Evolutionary conservation across 1,139 yeast species (phyloP), one percentile per base, ranked within the genome.

Genomic region (Hanseniaspora gamundiae): DNA sequence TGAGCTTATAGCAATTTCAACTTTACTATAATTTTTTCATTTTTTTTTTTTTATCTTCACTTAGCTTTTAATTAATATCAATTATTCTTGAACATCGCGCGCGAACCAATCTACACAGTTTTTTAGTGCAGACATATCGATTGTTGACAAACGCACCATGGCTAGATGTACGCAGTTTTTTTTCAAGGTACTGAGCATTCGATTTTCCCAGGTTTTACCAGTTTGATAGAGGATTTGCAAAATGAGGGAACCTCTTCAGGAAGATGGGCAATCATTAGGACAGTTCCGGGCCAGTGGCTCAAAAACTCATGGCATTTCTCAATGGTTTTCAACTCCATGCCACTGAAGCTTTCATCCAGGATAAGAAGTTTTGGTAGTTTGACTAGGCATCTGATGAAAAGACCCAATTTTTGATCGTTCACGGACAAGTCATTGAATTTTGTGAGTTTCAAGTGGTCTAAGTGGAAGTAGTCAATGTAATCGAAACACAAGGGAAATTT

Each of bases 331-430:
- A 77, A 80, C 42, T 82, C 86, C 93, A 88, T 85, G 27, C 91
- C 93, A 14, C 95, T 83, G 50, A 91, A 78, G 0, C 97, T 95
- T 64, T 91, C 98, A 59, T 91, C 98, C 2, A 91, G 67, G 44
- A 91, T 81, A 41, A 91, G 66, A 2, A 91, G 64, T 41, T 74
- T 73, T 0, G 98, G 98, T 49, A 74, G 67, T 59, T 83, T 85
- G 42, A 84, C 70, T 14, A 87, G 57, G 1, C 95, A 82, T 46
- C 97, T 67, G 33, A 87, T 63, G 52, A 91, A 79, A 29, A 91
- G 65, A 0, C 78, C 77, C 13, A 86, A 64, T 56, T 93, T 91
- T 59, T 91, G 98, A 49, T 81, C 76, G 38, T 88, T 80, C 7
- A 84, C 68, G 1, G 76, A 62, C 31, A 88, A 62, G 2, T 76